Conservation (phyloP, 805 yeast species). For the Hagleromyces aurorensis region DNA sequence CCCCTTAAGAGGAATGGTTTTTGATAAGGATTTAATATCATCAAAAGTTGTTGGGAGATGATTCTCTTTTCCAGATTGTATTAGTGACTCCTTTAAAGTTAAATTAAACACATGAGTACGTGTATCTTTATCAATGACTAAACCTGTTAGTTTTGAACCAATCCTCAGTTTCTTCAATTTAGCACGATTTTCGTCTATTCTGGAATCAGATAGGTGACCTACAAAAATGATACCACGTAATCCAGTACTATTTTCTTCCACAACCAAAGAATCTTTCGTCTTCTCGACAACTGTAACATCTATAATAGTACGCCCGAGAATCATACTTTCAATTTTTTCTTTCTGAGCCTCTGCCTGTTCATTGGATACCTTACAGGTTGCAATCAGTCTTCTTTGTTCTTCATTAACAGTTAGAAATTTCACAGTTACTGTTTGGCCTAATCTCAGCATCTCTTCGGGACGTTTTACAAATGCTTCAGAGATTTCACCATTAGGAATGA, state of each 20-base stretch:
- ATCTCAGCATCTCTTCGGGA: slow-evolving; percentile 67
- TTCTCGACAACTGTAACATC: slow-evolving; percentile 61
- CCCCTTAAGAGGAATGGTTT: slow-evolving; percentile 51
- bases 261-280: slow-evolving; percentile 61
- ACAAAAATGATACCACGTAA: slow-evolving; percentile 64
- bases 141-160: slow-evolving; percentile 52
- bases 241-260: slow-evolving; percentile 45
- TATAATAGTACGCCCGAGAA: slow-evolving; percentile 56
- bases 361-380: slow-evolving; percentile 64
- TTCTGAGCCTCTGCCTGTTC: slow-evolving; percentile 41
- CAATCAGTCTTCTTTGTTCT: slow-evolving; percentile 48
- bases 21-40: slow-evolving; percentile 42
- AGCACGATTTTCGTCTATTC: slow-evolving; percentile 64
- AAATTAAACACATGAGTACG: slow-evolving; percentile 53
- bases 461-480: slow-evolving; percentile 77
- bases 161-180: slow-evolving; percentile 51
- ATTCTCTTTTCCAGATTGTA: slow-evolving; percentile 50
- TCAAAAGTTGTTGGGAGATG: slow-evolving; percentile 50
- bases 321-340: slow-evolving; percentile 39
- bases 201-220: slow-evolving; percentile 73
- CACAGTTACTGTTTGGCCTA: slow-evolving; percentile 79
- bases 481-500: slow-evolving; percentile 79
- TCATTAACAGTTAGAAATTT: slow-evolving; percentile 52
- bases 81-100: slow-evolving; percentile 57
- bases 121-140: slow-evolving; percentile 60